Conservation (phyloP, 306 rosid species). For the Trifolium fragiferum region DNA sequence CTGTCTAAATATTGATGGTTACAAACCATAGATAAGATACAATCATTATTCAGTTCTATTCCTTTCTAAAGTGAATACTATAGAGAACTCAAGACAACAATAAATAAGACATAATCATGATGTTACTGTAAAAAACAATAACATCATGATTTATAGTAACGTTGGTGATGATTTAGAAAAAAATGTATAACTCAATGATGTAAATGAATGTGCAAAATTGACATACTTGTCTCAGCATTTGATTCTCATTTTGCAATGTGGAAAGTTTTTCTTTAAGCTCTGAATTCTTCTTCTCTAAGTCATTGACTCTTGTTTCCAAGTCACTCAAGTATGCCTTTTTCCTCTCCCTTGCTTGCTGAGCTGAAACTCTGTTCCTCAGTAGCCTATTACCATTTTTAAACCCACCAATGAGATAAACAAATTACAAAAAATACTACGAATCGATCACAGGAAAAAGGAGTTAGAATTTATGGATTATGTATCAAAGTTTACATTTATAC, state of each 20-base stretch:
- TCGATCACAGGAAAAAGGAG: slow-evolving; percentile 14
- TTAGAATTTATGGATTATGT: background rate
- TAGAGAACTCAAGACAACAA: background rate
- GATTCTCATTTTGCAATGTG: slow-evolving; percentile 95
- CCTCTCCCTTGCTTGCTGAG: slow-evolving; percentile 99
- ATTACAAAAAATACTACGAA: slow-evolving; percentile 43
- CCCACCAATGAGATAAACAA: slow-evolving; percentile 8
- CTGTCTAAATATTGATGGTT: background rate
- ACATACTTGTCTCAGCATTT: slow-evolving; percentile 96
- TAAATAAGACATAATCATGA: background rate
- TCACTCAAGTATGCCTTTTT: slow-evolving; percentile 88
- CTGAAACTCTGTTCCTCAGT: slow-evolving; percentile 94
- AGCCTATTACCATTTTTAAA: slow-evolving; percentile 56
- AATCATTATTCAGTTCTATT: background rate
- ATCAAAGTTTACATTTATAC: background rate
- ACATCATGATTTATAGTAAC: too few species aligned
- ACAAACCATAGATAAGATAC: background rate
- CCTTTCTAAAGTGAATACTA: background rate
- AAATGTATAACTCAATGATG: background rate
- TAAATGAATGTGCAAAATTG: slow-evolving; percentile 1
- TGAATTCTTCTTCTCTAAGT: slow-evolving; percentile 81
- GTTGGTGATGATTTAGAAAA: background rate
- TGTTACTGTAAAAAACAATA: background rate
- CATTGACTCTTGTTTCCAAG: slow-evolving; percentile 75
- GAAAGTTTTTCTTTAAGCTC: slow-evolving; percentile 86